A percentile compares a stretch with the other conserved stretches of the same genome.
Conservation (phyloP, 2,329 filamentous ascomycete species). For the Stemphylium lycopersici region DNA sequence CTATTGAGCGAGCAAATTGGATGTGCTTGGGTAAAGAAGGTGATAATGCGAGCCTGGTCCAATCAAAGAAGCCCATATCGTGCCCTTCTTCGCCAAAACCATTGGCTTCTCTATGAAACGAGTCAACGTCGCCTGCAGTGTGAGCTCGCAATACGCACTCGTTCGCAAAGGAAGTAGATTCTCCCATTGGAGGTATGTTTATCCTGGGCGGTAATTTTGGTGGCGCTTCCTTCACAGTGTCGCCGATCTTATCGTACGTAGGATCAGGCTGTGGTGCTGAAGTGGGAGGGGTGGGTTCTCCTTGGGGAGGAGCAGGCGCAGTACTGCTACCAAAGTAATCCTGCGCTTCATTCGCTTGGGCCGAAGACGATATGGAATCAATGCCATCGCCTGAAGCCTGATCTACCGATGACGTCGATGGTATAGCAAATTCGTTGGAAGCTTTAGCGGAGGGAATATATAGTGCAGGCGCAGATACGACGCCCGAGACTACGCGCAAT, state of each 20-base stretch:
- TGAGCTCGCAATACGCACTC: conserved; percentile 52
- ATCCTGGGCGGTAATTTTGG: conserved; percentile 19
- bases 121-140: conserved; percentile 49
- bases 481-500: conserved; percentile 70
- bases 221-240: conserved; percentile 5
- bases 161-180: conserved; percentile 41
- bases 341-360: conserved; percentile 34
- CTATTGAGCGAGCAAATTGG: conserved; percentile 70
- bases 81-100: conserved; percentile 27
- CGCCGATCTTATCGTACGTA: conserved; percentile 5
- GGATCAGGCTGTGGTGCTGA: conserved; percentile 10
- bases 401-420: conserved; percentile 29
- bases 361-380: conserved; percentile 19
- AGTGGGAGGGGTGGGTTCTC: conserved; percentile 19
- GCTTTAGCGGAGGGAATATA: conserved; percentile 46
- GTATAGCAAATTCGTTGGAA: conserved; percentile 32
- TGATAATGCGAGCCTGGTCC: conserved; percentile 73
- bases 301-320: conserved; percentile 16
- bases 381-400: conserved; percentile 16
- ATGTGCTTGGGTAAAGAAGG: conserved; percentile 72
- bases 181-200: conserved; percentile 30
- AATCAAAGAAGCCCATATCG: conserved; percentile 72
- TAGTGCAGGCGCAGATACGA: conserved; percentile 15
- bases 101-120: conserved; percentile 42
- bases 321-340: conserved; percentile 52